A percentile compares a stretch with the other conserved stretches of the same genome.
Conservation (phyloP, 148 eudicot species). For the Fagopyrum homotropicum region DNA sequence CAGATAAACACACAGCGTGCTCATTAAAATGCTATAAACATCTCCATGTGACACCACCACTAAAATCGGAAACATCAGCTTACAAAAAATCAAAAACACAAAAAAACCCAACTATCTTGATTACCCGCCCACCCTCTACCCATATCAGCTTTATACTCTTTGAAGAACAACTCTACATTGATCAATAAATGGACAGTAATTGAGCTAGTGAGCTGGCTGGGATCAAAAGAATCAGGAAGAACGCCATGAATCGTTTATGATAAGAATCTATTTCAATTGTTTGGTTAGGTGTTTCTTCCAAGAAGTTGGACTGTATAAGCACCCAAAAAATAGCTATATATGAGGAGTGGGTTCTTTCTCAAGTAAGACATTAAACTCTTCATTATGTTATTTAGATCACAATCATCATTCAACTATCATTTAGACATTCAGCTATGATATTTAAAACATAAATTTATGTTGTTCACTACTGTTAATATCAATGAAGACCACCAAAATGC, state of each 20-base stretch:
- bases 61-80: background rate
- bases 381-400: no score
- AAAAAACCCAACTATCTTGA: background rate
- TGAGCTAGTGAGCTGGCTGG: background rate
- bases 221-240: background rate
- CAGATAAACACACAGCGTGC: background rate
- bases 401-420: no score
- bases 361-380: no score
- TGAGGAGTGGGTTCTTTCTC: no score
- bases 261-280: background rate
- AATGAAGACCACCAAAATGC: no score
- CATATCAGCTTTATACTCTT: slow-evolving; percentile 3
- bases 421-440: no score
- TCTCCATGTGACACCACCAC: background rate
- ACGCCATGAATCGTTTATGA: background rate
- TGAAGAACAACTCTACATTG: background rate
- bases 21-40: background rate
- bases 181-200: background rate
- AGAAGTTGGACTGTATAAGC: no score
- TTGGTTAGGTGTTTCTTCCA: no score
- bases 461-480: no score
- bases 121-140: background rate
- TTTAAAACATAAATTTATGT: no score
- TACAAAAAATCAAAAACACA: background rate
- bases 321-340: no score